These are phyloP conservation scores for Cladosporium cucumerinum DNA, from an alignment of 2,329 filamentous ascomycete species.

Conservation along the genomic window DNA sequence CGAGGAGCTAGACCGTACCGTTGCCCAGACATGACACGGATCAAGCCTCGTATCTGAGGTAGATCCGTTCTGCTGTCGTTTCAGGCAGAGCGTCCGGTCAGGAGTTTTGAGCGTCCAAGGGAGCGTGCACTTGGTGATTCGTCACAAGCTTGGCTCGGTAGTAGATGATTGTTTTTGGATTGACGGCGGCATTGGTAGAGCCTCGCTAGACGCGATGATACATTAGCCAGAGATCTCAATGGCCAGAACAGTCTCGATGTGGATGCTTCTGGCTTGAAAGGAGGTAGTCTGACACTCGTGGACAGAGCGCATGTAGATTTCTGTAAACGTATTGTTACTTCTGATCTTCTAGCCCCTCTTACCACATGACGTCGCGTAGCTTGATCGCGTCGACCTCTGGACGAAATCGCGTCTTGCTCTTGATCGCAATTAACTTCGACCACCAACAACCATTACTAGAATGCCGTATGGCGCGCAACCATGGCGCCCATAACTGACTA, in stretches of 20 bases:
- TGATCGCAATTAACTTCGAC: not conserved
- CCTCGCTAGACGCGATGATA: not conserved
- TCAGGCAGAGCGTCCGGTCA: not conserved
- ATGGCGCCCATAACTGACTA: slow-evolving; percentile 41
- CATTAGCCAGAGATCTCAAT: not conserved
- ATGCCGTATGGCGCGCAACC: not conserved
- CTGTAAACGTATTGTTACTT: not conserved
- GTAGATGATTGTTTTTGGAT: not conserved
- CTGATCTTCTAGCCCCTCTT: not conserved
- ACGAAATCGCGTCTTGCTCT: not conserved
- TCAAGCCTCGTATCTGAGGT: slow-evolving; percentile 1
- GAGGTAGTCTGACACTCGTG: not conserved
- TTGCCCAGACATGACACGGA: not conserved
- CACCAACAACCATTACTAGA: not conserved
- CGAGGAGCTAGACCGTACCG: not conserved
- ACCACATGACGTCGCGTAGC: not conserved
- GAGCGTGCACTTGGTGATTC: not conserved
- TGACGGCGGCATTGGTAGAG: not conserved
- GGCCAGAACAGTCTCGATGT: not conserved
- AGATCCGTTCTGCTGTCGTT: slow-evolving; percentile 1
- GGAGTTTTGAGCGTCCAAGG: not conserved
- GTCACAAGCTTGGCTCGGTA: not conserved
- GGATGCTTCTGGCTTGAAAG: not conserved
- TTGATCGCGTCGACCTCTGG: not conserved
- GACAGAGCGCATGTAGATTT: not conserved